Percentiles rank a stretch among this genome's conserved stretches.
phyloP scores from a whole-genome alignment of 2,329 filamentous ascomycete species.

The Cytospora chrysosperma region DNA sequence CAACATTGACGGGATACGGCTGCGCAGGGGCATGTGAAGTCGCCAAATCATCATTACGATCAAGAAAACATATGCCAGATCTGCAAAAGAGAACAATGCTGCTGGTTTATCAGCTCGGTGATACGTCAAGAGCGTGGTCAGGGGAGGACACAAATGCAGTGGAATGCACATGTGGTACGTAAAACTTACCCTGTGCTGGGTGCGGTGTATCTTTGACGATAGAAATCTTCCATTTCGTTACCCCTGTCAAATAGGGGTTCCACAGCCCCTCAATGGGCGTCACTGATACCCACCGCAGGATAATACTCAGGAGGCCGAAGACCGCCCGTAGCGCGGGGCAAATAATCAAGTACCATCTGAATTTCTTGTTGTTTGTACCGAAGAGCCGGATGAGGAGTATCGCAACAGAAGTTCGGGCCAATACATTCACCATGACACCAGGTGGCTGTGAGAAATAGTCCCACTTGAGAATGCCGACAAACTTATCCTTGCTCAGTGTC shows the following conservation, averaged over 20 bases:
- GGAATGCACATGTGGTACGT: too few relatives aligned
- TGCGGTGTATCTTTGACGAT: too few relatives aligned
- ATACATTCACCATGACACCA: neutral
- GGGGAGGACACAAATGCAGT: too few relatives aligned
- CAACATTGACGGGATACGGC: too few relatives aligned
- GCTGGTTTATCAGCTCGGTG: too few relatives aligned
- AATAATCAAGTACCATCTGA: neutral
- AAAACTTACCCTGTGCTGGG: too few relatives aligned
- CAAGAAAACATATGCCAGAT: too few relatives aligned
- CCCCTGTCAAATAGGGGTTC: neutral
- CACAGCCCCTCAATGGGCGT: neutral
- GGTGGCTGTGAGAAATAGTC: neutral
- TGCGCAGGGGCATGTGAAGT: too few relatives aligned
- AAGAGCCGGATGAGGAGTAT: neutral
- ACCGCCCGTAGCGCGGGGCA: neutral
- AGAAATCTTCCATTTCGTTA: neutral
- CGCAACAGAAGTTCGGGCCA: neutral
- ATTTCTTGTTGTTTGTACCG: neutral
- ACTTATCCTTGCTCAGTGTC: too few relatives aligned
- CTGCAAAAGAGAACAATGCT: too few relatives aligned
- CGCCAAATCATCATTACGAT: too few relatives aligned
- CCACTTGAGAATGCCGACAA: neutral
- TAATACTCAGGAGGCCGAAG: neutral
- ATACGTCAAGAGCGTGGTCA: too few relatives aligned
- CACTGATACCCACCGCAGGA: neutral